These are phyloP conservation scores for Ascochyta pisi DNA, from an alignment of 2,329 filamentous ascomycete genomes.

Conservation along the genomic window DNA sequence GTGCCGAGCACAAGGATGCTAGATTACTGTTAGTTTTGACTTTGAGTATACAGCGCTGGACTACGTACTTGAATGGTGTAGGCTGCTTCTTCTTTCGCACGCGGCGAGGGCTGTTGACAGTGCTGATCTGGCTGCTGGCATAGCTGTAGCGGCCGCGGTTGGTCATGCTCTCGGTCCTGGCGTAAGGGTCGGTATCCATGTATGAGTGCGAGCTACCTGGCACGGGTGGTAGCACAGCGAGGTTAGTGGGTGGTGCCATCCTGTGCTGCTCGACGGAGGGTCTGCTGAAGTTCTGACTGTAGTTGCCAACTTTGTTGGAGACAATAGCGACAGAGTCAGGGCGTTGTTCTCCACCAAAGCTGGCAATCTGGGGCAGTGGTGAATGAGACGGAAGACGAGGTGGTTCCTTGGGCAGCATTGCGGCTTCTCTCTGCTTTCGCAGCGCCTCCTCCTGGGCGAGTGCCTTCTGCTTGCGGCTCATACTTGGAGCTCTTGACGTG, in stretches of 20 bases:
- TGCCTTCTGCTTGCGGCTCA: slow-evolving; percentile 65
- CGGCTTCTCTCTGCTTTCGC: slow-evolving; percentile 62
- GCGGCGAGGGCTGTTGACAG: slow-evolving; percentile 89
- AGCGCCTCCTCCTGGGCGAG: slow-evolving; percentile 60
- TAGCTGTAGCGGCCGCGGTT: slow-evolving; percentile 96
- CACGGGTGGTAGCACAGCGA: slow-evolving; percentile 53
- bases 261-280: slow-evolving; percentile 45
- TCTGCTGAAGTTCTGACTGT: slow-evolving; percentile 45
- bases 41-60: neutral
- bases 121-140: slow-evolving; percentile 87
- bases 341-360: slow-evolving; percentile 68
- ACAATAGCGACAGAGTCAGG: slow-evolving; percentile 68
- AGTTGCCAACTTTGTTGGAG: slow-evolving; percentile 61
- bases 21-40: slow-evolving; percentile 22
- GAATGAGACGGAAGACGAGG: slow-evolving; percentile 63
- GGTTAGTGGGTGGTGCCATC: slow-evolving; percentile 44
- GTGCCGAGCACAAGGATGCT: slow-evolving; percentile 92
- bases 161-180: slow-evolving; percentile 91
- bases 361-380: slow-evolving; percentile 59
- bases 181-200: slow-evolving; percentile 76
- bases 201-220: slow-evolving; percentile 44
- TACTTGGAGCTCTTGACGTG: slow-evolving; percentile 23
- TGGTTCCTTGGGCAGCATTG: slow-evolving; percentile 63
- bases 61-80: slow-evolving; percentile 93
- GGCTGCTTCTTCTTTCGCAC: slow-evolving; percentile 95